Evolutionary conservation across 768 basidiomycete genomes (phyloP).

Genomic region (Hirschioporus abietinus): DNA sequence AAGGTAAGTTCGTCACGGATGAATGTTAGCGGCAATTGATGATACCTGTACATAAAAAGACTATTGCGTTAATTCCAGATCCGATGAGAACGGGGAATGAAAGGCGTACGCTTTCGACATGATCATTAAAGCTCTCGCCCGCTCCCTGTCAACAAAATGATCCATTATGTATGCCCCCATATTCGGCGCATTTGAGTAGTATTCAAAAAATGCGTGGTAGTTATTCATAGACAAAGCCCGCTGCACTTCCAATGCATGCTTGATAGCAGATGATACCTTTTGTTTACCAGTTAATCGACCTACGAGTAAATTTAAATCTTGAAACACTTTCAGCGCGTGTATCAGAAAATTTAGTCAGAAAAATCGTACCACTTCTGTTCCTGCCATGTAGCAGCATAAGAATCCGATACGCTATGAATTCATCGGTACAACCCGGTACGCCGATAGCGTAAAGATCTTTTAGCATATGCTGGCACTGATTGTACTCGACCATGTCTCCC

Average conservation of each 20-base stretch:
- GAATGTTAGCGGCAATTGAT: slow-evolving; percentile 69
- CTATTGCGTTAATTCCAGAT: slow-evolving; percentile 9
- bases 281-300: slow-evolving; percentile 94
- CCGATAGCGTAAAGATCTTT: slow-evolving; percentile 90
- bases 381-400: slow-evolving; percentile 92
- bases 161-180: slow-evolving; percentile 99
- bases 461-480: slow-evolving; percentile 91
- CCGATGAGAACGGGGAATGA: slow-evolving; percentile 5
- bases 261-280: slow-evolving; percentile 73
- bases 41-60: slow-evolving; percentile 54
- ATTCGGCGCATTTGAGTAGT: slow-evolving; percentile 81
- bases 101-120: slow-evolving; percentile 87
- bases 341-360: not conserved
- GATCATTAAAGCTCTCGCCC: slow-evolving; percentile 77
- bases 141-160: slow-evolving; percentile 91
- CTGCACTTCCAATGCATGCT: slow-evolving; percentile 87
- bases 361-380: slow-evolving; percentile 81
- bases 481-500: slow-evolving; percentile 98
- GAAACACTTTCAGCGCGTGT: not conserved
- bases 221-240: slow-evolving; percentile 88
- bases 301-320: slow-evolving; percentile 95
- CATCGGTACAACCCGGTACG: slow-evolving; percentile 87
- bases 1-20: slow-evolving; percentile 82
- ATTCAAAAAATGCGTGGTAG: slow-evolving; percentile 86
- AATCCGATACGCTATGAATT: slow-evolving; percentile 97